phyloP scores from a whole-genome alignment of 2,329 filamentous ascomycete genomes.

The Cordyceps fumosorosea region DNA sequence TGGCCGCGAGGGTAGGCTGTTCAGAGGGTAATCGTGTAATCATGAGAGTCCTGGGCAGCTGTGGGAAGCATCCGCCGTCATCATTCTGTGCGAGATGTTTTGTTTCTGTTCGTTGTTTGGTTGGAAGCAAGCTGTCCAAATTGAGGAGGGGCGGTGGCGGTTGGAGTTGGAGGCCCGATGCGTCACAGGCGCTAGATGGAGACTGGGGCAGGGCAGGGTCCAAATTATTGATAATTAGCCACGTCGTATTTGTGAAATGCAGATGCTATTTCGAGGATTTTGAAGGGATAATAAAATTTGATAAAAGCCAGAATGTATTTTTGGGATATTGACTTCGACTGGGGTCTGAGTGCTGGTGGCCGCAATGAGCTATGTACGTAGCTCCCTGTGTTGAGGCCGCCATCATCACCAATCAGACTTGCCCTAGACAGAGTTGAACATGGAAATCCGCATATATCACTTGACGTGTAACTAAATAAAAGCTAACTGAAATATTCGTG shows the following conservation, averaged over 20 bases:
- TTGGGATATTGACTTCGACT: too few relatives aligned
- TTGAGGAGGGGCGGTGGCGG: background rate
- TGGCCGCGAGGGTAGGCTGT: background rate
- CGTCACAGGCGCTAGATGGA: constrained; percentile 4
- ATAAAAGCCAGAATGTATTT: background rate
- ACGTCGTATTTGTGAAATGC: background rate
- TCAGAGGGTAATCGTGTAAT: background rate
- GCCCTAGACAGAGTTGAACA: too few relatives aligned
- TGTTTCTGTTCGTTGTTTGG: background rate
- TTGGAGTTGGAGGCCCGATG: background rate
- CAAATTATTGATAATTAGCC: background rate
- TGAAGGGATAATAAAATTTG: too few relatives aligned
- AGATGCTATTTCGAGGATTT: too few relatives aligned
- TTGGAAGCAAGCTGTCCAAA: background rate
- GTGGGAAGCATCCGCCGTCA: background rate
- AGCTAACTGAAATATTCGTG: background rate
- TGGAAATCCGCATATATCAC: too few relatives aligned
- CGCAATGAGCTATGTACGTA: too few relatives aligned
- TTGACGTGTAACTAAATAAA: background rate
- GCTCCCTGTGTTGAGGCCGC: too few relatives aligned
- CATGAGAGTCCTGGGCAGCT: background rate
- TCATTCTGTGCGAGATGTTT: constrained; percentile 4
- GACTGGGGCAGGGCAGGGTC: background rate
- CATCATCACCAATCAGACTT: too few relatives aligned
- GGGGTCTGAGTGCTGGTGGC: too few relatives aligned